These are phyloP conservation scores for Penicillium brevicompactum DNA, from an alignment of 2,329 filamentous ascomycete species.

Conservation along the genomic window DNA sequence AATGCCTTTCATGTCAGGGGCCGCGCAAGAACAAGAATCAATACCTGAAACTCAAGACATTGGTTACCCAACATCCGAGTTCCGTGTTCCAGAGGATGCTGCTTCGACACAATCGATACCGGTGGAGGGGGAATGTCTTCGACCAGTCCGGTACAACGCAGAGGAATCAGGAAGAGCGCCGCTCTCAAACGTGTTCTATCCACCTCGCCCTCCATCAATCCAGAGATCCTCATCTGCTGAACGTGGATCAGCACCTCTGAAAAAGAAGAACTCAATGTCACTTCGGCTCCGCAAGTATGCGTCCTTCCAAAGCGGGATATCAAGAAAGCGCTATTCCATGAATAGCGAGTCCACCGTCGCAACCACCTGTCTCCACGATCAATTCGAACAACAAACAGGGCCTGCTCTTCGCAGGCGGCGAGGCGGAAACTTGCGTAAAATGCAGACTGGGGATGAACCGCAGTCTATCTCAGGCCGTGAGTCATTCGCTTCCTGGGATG, in stretches of 20 bases:
- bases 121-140: conserved; percentile 29
- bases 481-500: conserved; percentile 40
- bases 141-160: conserved; percentile 34
- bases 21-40: conserved; percentile 22
- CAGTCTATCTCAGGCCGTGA: conserved; percentile 45
- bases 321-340: conserved; percentile 30
- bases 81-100: conserved; percentile 1
- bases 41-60: neutral
- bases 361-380: conserved; percentile 19
- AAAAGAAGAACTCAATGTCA: conserved; percentile 33
- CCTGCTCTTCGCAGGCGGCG: conserved; percentile 71
- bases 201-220: conserved; percentile 19
- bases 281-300: conserved; percentile 47
- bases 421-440: conserved; percentile 73
- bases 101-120: conserved; percentile 26
- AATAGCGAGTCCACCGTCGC: conserved; percentile 28
- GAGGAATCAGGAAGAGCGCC: conserved; percentile 11
- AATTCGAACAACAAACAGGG: conserved; percentile 28
- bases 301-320: conserved; percentile 48
- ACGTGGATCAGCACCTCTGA: conserved; percentile 22
- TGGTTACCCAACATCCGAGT: neutral
- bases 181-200: conserved; percentile 17
- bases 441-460: conserved; percentile 65
- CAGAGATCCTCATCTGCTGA: conserved; percentile 33
- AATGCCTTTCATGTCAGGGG: conserved; percentile 44